Evolutionary conservation across 1,284 basidiomycete species (phyloP).

Genomic region (Malassezia vespertilionis): DNA sequence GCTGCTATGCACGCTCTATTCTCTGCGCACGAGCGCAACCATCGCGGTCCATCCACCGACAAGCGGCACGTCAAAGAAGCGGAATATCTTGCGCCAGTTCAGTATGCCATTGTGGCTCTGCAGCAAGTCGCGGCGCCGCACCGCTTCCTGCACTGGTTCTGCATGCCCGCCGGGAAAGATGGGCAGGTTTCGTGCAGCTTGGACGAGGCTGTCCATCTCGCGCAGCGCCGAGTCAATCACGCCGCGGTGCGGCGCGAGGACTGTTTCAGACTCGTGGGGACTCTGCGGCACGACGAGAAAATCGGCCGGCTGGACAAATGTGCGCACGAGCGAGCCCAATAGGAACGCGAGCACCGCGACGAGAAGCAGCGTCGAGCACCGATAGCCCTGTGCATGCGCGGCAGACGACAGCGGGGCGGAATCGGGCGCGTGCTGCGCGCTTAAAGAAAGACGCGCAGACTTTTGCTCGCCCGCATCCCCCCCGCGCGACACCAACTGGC

Average conservation of each 20-base stretch:
- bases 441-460: background rate
- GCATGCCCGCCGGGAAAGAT: constrained; percentile 1
- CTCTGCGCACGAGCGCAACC: constrained; percentile 20
- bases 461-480: background rate
- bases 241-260: background rate
- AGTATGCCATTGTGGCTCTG: constrained; percentile 9
- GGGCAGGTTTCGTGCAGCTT: constrained; percentile 10
- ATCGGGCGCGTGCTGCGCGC: background rate
- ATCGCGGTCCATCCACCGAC: constrained; percentile 24
- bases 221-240: constrained; percentile 13
- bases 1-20: too few species aligned
- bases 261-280: background rate
- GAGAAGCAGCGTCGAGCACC: constrained; percentile 52
- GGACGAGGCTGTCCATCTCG: constrained; percentile 13
- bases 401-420: background rate
- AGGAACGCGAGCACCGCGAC: constrained; percentile 78
- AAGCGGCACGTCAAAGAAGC: constrained; percentile 17
- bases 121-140: background rate
- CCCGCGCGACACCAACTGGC: background rate
- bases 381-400: constrained; percentile 16
- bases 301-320: constrained; percentile 75
- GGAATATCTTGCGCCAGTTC: constrained; percentile 23
- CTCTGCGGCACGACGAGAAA: constrained; percentile 56
- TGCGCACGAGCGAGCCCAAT: constrained; percentile 75
- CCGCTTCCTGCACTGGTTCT: background rate